These are phyloP conservation scores for Bonia amplexicaulis DNA, from an alignment of 176 grass and related monocot species.

Conservation along the genomic window DNA sequence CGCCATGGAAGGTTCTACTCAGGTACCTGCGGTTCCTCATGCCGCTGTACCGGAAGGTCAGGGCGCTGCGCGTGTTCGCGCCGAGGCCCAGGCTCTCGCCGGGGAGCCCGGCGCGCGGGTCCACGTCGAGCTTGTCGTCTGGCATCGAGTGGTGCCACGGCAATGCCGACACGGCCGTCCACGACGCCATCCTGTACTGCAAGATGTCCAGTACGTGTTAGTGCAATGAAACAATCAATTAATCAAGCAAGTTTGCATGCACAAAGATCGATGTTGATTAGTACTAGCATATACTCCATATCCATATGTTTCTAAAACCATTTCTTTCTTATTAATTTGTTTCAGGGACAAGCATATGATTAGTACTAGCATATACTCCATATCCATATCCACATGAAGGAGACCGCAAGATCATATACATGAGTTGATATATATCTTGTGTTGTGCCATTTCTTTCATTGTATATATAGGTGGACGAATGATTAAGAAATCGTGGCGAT, in stretches of 20 bases:
- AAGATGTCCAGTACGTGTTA: slow-evolving; percentile 84
- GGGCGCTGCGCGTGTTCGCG: slow-evolving; percentile 23
- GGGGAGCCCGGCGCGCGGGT: slow-evolving; percentile 34
- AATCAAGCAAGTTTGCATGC: not conserved
- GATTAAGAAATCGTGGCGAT: not conserved
- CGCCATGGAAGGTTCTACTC: slow-evolving; percentile 69
- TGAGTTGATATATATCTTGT: slow-evolving; percentile 9
- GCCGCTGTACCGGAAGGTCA: slow-evolving; percentile 71
- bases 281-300: not conserved
- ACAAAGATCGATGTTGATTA: not conserved
- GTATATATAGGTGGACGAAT: not conserved
- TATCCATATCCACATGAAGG: too few relatives aligned
- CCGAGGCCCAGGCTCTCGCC: not conserved
- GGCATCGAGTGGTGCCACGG: slow-evolving; percentile 67
- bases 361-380: too few relatives aligned
- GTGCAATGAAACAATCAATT: not conserved
- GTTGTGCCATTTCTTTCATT: not conserved
- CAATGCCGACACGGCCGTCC: slow-evolving; percentile 74
- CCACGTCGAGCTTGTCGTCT: slow-evolving; percentile 39
- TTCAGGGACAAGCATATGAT: slow-evolving; percentile 67
- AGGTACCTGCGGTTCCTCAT: slow-evolving; percentile 71
- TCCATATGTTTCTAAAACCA: not conserved
- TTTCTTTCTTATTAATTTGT: not conserved
- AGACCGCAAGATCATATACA: not conserved
- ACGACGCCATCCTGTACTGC: slow-evolving; percentile 95